Evolutionary conservation across 140 eudicot genomes (phyloP).

Genomic region (Cichorium intybus): DNA sequence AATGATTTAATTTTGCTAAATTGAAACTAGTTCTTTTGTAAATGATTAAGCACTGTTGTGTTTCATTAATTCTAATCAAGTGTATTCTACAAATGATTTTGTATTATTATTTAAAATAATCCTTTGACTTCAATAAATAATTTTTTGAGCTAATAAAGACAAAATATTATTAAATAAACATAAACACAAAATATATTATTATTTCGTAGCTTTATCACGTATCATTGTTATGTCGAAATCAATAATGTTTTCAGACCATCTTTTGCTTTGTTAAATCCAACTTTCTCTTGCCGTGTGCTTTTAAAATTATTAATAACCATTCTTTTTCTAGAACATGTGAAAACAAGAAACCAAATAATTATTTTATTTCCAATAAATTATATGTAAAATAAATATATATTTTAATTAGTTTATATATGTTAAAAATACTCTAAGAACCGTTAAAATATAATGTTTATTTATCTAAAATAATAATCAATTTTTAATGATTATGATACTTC

Average conservation of each 20-base stretch:
- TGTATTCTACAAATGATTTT: neutral
- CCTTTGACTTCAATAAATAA: neutral
- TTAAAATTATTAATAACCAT: neutral
- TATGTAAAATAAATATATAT: too few species aligned
- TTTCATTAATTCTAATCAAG: neutral
- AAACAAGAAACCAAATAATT: neutral
- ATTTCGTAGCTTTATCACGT: neutral
- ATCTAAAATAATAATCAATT: too few species aligned
- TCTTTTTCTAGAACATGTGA: slow-evolving; percentile 4
- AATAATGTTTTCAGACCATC: slow-evolving; percentile 5
- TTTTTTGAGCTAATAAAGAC: neutral
- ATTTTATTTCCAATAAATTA: neutral
- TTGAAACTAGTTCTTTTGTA: neutral
- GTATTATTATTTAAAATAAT: neutral
- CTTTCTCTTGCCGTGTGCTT: slow-evolving; percentile 4
- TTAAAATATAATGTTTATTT: too few species aligned
- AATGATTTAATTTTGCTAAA: neutral
- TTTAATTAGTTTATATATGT: neutral
- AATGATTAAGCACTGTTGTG: neutral
- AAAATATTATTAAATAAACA: neutral
- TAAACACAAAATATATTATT: neutral
- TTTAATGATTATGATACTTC: too few species aligned
- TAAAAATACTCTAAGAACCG: neutral
- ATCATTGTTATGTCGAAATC: neutral
- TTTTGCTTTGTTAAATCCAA: slow-evolving; percentile 16